Base-by-base conservation (phyloP, 2,329 filamentous ascomycete species). In the Beauveria australis region DNA sequence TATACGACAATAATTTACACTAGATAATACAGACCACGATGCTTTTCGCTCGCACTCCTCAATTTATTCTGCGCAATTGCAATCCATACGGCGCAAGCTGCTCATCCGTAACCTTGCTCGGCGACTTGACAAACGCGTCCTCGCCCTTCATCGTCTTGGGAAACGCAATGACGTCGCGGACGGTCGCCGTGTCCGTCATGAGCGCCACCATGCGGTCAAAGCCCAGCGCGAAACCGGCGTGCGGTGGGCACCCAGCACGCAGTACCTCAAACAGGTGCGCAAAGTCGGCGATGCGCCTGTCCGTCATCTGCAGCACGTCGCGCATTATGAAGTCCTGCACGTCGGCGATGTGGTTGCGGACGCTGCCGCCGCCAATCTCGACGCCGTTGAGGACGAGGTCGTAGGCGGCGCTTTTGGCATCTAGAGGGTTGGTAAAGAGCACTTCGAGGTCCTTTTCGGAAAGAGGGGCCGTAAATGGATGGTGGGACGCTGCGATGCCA, bases 331-430 rank as follows among this genome's bases (percentile, higher is more conserved):
- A 91, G 65, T 92, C 87, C 70, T 99, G 94, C 66, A 97, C 81
- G 1, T 83, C 79, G 0, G 91, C 87, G 48, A 89, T 82, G 74
- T 99, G 94, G 61, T 97, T 97, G 81, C 94, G 90, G 16, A 91
- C 85, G 72, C 90, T 96, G 40, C 94, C 95, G 12, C 94, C 94
- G 28, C 94, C 94, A 1, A 99, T 82, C 74, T 99, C 94, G 5
- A 96, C 85, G 4, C 94, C 94, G 71, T 99, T 99, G 67, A 97
- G 84, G 0, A 99, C 93, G 16, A 99, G 85, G 68, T 99, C 94
- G 75, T 97, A 99, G 71, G 96, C 92, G 67, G 96, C 93, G 3
- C 89, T 95, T 66, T 82, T 84, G 1, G 85, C 91, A 52, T 80
- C 74, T 1, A 91, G 79, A 0, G 94, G 93, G 46, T 92, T 80